Evolutionary conservation across 2,329 filamentous ascomycete genomes (phyloP).

Genomic region (Xenoacremonium recifei): DNA sequence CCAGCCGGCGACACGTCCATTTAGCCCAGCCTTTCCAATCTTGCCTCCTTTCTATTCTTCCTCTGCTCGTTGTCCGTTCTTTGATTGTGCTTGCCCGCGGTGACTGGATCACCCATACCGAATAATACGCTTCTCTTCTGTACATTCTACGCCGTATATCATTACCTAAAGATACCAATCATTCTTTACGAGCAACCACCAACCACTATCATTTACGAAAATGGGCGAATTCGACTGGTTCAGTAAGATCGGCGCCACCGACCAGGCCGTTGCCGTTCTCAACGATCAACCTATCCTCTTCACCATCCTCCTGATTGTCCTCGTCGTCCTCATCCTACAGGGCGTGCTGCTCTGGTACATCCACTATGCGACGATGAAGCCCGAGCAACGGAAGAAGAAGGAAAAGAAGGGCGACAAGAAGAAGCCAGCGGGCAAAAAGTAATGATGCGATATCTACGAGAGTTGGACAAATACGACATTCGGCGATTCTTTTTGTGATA

Average conservation of each 20-base stretch:
- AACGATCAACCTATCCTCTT: constrained; percentile 62
- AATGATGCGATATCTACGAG: background rate
- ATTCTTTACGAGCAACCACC: background rate
- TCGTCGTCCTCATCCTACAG: constrained; percentile 48
- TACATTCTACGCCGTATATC: constrained; percentile 5
- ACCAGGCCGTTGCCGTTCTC: constrained; percentile 56
- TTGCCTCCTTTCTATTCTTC: constrained; percentile 11
- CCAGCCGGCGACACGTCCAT: background rate
- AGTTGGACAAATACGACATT: background rate
- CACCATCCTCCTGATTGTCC: constrained; percentile 54
- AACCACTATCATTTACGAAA: background rate
- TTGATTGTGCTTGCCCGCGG: constrained; percentile 3
- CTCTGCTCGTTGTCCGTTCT: constrained; percentile 4
- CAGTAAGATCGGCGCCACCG: constrained; percentile 54
- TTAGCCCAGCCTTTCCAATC: constrained; percentile 8
- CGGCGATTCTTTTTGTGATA: no score
- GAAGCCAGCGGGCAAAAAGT: constrained; percentile 33
- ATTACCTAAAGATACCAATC: background rate
- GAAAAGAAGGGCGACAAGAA: constrained; percentile 42
- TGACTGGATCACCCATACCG: constrained; percentile 14
- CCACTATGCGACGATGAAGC: constrained; percentile 59
- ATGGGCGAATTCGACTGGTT: constrained; percentile 60
- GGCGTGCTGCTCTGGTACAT: constrained; percentile 54
- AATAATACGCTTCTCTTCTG: constrained; percentile 3
- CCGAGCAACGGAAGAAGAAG: constrained; percentile 56